Base-by-base conservation (phyloP, 768 basidiomycete genomes). In the Pleurotus djamor region DNA sequence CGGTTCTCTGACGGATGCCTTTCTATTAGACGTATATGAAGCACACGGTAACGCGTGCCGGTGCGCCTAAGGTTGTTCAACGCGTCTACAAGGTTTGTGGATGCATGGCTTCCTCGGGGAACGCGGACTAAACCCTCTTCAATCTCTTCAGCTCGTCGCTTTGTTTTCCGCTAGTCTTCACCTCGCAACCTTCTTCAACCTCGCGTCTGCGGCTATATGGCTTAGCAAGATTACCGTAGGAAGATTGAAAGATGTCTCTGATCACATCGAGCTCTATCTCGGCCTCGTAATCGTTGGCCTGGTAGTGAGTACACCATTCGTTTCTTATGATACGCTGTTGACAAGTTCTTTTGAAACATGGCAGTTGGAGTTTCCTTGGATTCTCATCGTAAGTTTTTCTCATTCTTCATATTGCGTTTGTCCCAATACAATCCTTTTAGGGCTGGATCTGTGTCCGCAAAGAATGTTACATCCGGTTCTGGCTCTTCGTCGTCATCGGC, bases 161-260 rank as follows among this genome's bases (percentile, higher is more conserved):
- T 66, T 79, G 37, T 76, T 85, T 60, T 81, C 75, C 4, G 82
- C 80, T 35, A 72, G 67, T 60, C 64, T 84, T 10, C 82, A 83
- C 36, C 72, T 85, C 4, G 68, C 79, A 1, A 69, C 70, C 4
- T 85, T 85, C 68, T 83, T 85, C 64, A 72, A 73, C 2, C 45
- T 84, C 4, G 75, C 79, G 5, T 76, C 79, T 13, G 72, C 77
- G 2, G 74, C 68, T 1, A 66, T 83, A 59, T 85, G 84, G 84
- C 74, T 82, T 17, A 73, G 77, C 62, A 80, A 82, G 65, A 72
- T 81, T 6, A 73, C 71, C 21, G 69, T 69, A 45, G 74, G 73
- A 1, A 58, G 68, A 9, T 68, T 81, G 38, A 68, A 67, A n/a
- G 51, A 56, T 10, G 61, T 79, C n/a, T 71, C 76, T 17, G 59